Evolutionary conservation across 2,329 filamentous ascomycete species (phyloP).

Genomic region (Colletotrichum godetiae): DNA sequence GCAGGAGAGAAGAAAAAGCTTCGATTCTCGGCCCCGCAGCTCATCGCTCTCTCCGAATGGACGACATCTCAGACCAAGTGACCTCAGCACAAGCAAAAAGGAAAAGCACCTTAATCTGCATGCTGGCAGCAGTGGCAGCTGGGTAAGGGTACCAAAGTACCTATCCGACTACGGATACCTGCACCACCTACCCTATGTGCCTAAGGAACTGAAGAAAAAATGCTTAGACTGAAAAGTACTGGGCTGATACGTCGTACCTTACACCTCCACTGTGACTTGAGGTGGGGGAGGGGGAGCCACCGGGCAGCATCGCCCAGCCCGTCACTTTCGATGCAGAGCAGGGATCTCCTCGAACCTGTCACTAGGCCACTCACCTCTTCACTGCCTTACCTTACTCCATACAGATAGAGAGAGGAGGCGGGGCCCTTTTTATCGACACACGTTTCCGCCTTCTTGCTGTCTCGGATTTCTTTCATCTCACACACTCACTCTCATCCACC

Average conservation of each 20-base stretch:
- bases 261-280: not conserved
- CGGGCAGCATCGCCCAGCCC: conserved; percentile 1
- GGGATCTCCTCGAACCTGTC: conserved; percentile 8
- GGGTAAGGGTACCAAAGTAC: conserved; percentile 11
- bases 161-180: not conserved
- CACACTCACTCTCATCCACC: conserved; percentile 13
- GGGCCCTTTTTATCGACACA: conserved; percentile 30
- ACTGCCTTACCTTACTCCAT: too few relatives aligned
- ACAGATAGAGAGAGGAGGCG: not conserved
- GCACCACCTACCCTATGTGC: too few relatives aligned
- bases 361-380: conserved; percentile 5
- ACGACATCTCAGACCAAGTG: not conserved
- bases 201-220: not conserved
- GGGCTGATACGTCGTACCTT: not conserved
- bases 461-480: conserved; percentile 15
- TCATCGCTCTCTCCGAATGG: conserved; percentile 24
- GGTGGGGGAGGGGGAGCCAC: not conserved
- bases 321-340: conserved; percentile 1
- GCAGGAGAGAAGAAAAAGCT: not conserved
- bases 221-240: not conserved
- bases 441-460: conserved; percentile 9
- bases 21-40: conserved; percentile 17
- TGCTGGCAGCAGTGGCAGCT: not conserved
- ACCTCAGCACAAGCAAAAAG: not conserved
- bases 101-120: not conserved